Evolutionary conservation across 805 yeast species (phyloP).

Genomic region (Metschnikowia reukaufii): DNA sequence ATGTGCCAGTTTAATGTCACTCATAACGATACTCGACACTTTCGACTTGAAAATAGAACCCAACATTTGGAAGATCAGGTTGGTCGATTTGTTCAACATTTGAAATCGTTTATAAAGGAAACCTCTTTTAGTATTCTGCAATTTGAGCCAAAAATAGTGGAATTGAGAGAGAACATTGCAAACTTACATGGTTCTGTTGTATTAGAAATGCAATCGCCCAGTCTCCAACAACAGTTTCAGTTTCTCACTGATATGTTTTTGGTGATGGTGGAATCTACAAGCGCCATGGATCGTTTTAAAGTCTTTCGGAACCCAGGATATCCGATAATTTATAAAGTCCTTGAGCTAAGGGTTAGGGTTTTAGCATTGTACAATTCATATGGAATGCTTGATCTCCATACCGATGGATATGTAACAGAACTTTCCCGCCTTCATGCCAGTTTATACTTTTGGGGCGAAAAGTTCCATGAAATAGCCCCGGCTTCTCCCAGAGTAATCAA

Average conservation of each 20-base stretch:
- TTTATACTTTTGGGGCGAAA: conserved; percentile 4
- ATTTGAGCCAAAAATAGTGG: background rate
- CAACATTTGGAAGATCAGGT: background rate
- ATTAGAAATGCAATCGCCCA: background rate
- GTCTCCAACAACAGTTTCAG: background rate
- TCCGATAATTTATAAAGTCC: background rate
- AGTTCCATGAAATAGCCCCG: background rate
- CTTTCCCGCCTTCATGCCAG: conserved; percentile 1
- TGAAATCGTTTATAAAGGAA: background rate
- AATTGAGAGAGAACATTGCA: background rate
- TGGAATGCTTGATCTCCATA: conserved; percentile 4
- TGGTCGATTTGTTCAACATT: background rate
- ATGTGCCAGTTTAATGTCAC: too few species aligned
- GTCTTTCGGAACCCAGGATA: background rate
- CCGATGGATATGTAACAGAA: background rate
- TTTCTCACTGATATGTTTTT: background rate
- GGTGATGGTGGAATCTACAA: background rate
- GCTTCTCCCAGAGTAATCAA: background rate
- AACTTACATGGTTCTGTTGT: background rate
- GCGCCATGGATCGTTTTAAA: background rate
- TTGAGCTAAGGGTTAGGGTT: conserved; percentile 3
- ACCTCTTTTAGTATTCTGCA: background rate
- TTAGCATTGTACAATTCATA: background rate
- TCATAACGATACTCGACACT: too few species aligned
- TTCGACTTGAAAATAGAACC: background rate